Conservation (phyloP, 2,329 filamentous ascomycete species). For the Corynespora cassiicola region DNA sequence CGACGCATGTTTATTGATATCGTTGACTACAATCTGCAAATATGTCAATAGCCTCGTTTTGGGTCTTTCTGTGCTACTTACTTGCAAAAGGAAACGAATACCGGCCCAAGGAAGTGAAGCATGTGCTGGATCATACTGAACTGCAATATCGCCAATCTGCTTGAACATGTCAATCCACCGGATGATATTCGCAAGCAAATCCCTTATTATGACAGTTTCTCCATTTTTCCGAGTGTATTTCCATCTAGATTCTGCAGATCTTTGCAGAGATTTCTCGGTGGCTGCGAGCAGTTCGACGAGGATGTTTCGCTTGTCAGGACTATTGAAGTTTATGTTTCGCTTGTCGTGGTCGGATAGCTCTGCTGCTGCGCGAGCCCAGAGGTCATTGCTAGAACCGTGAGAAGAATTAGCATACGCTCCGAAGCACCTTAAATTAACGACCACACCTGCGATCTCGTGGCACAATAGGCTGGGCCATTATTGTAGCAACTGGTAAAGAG, state of each 20-base stretch:
- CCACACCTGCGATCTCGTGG: slow-evolving; percentile 7
- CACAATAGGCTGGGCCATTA: slow-evolving; percentile 15
- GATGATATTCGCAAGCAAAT: slow-evolving; percentile 36
- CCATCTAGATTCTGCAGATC: slow-evolving; percentile 15
- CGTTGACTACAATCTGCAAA: slow-evolving; percentile 8
- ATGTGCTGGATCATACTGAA: slow-evolving; percentile 40
- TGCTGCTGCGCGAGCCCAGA: slow-evolving; percentile 17
- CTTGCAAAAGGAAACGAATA: slow-evolving; percentile 39
- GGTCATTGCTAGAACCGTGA: slow-evolving; percentile 15
- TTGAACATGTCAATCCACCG: slow-evolving; percentile 36
- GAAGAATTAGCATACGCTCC: slow-evolving; percentile 12
- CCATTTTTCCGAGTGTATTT: slow-evolving; percentile 21
- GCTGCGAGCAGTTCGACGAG: slow-evolving; percentile 17
- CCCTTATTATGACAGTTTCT: slow-evolving; percentile 28
- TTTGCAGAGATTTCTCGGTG: slow-evolving; percentile 13
- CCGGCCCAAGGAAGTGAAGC: slow-evolving; percentile 41
- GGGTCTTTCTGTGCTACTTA: slow-evolving; percentile 9
- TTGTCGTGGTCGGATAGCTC: slow-evolving; percentile 17
- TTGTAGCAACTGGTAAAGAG: slow-evolving; percentile 3
- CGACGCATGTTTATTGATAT: slow-evolving; percentile 4
- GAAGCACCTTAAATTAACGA: slow-evolving; percentile 1
- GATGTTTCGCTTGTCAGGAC: slow-evolving; percentile 19
- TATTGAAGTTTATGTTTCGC: slow-evolving; percentile 19
- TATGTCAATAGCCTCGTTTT: slow-evolving; percentile 10
- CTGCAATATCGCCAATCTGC: slow-evolving; percentile 33